Conservation (phyloP, 2,329 filamentous ascomycete genomes). For the Botrytis squamosa region DNA sequence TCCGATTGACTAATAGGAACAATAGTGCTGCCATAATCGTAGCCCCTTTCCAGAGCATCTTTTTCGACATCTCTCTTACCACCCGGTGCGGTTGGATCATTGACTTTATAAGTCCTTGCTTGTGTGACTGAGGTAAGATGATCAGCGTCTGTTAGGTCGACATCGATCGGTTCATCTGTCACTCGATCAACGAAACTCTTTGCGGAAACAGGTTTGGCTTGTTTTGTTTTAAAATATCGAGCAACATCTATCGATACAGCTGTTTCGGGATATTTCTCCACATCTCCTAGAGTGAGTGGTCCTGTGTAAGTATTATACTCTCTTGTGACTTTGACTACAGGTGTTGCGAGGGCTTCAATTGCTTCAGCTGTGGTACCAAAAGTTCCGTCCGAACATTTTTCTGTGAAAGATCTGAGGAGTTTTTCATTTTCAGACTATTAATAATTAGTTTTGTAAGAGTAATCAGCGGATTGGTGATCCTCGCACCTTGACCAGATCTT, state of each 20-base stretch:
- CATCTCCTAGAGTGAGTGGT: slow-evolving; percentile 74
- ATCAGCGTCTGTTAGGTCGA: slow-evolving; percentile 45
- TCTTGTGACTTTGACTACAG: slow-evolving; percentile 71
- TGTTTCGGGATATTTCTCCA: slow-evolving; percentile 62
- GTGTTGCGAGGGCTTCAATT: slow-evolving; percentile 73
- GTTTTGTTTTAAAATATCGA: slow-evolving; percentile 82
- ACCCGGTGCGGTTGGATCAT: slow-evolving; percentile 70
- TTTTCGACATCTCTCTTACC: slow-evolving; percentile 79
- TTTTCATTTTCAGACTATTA: slow-evolving; percentile 67
- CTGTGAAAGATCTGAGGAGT: slow-evolving; percentile 61
- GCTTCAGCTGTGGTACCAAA: slow-evolving; percentile 88
- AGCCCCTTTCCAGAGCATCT: slow-evolving; percentile 87
- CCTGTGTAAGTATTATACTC: slow-evolving; percentile 81
- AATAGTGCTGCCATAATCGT: slow-evolving; percentile 87
- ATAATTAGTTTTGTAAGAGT: slow-evolving; percentile 27
- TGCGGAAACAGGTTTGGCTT: slow-evolving; percentile 71
- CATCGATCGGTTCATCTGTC: slow-evolving; percentile 41
- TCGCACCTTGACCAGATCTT: slow-evolving; percentile 64
- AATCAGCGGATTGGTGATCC: neutral
- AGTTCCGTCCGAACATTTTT: slow-evolving; percentile 64
- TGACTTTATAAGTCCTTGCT: slow-evolving; percentile 76
- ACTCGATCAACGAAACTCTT: slow-evolving; percentile 67
- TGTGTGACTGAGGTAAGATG: slow-evolving; percentile 70
- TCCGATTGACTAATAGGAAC: slow-evolving; percentile 88
- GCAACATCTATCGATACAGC: slow-evolving; percentile 84